Base-by-base conservation (phyloP, 1,139 yeast genomes). In the Fermentozyma sake region DNA sequence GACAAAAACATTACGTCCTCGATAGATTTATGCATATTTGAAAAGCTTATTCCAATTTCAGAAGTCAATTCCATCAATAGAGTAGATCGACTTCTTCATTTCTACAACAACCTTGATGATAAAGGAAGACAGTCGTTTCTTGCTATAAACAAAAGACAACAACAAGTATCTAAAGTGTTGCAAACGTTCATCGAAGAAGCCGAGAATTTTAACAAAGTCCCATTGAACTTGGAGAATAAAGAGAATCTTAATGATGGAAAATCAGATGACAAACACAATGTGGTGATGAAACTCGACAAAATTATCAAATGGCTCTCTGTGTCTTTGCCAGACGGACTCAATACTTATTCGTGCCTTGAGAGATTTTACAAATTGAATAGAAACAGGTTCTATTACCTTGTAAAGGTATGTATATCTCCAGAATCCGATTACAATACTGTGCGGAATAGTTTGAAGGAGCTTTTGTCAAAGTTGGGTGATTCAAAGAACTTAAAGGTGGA, bases 101-200 rank as follows among this genome's bases (percentile, higher is more conserved):
- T 84, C 3, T 58, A 73, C 28, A 45, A 59, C 1, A 52, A 50
- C 14, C 61, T 87, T 22, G 72, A 78, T 30, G 69, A 69, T 1
- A 78, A 76, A 35, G 72, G 89, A 1, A 65, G 64, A 33, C 65
- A 72, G 22, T 75, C 95, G 0, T 79, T 85, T 41, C 56, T 67
- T 32, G 91, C 95, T 0, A 72, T 83, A 23, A 68, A 74, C 30
- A 73, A 68, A 40, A 68, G 95, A 29, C 95, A 85, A 45, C 68
- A 70, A 27, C 82, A 79, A 37, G 53, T 74, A 20, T 56, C 80
- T 1, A 50, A 57, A 8, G 75, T 60, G 2, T 30, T 73, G 6
- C 38, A 28, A 5, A 62, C 58, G 15, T 58, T 65, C 25, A 31
- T 73, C 5, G 54, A 54, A 6, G 34, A 56, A 4, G 50, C 64